Base-by-base conservation (phyloP, 2,329 filamentous ascomycete species). In the Knoxdaviesia proteae region DNA sequence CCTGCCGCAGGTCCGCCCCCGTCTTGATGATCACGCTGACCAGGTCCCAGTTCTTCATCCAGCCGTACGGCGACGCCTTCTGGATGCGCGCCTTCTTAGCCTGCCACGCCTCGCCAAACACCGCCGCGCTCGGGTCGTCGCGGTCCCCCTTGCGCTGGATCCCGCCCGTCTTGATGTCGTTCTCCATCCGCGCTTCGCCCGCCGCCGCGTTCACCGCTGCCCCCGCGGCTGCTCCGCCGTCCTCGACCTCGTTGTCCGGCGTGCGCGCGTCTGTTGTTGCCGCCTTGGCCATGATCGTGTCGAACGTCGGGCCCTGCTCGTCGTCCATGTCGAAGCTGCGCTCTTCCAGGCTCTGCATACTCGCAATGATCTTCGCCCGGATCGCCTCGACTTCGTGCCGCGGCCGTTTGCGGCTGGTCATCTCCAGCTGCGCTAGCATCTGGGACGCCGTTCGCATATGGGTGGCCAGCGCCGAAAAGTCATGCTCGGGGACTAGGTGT, bases 21-120 rank as follows among this genome's bases (percentile, higher is more conserved):
- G 83, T 90, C 63, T 90, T 90, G 51, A 90, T 79, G 53, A 90
- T 90, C 46, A 90, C 82, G 54, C 80, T 87, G 47, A 90, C 68
- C 30, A 90, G 67, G 53, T 90, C 83, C 83, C 83, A 90, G 54
- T 86, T 88, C 61, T 83, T 83, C 77, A 86, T 84, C 74, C 80
- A 84, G 7, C 83, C 83, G 54, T 87, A 90, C 0, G 83, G 83
- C 1, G 82, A 88, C 1, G 81, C 81, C 51, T 81, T 80, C 47
- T 83, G 71, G 54, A 90, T 84, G 20, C 83, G 79, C 58, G 88
- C 83, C 52, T 80, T 83, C 59, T 90, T 90, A 44, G 77, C 70
- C 50, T 80, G 74, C 83, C 83, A 90, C 20, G 83, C 83, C 59
- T 90, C 83, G 45, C 84, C 83, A 58, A 90, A 88, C 5, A 84